phyloP scores from a whole-genome alignment of 2,329 filamentous ascomycete genomes.

The Elsinoe fawcettii region DNA sequence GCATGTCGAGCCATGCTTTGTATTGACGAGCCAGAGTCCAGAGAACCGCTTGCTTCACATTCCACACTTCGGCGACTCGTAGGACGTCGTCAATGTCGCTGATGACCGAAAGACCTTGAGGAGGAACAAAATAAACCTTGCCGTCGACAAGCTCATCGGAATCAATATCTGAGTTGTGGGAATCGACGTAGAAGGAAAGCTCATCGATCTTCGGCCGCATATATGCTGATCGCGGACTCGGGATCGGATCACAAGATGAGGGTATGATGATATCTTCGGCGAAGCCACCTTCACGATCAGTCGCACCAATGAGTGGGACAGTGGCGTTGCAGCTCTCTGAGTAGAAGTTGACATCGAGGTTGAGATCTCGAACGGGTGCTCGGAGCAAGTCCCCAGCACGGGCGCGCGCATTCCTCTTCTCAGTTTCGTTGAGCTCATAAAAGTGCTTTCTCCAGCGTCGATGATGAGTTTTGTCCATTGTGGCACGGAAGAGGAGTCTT shows the following conservation, averaged over 20 bases:
- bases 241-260: background rate
- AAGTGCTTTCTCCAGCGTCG: conserved; percentile 32
- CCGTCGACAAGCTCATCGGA: too few species aligned
- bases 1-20: conserved; percentile 22
- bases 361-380: conserved; percentile 7
- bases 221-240: too few species aligned
- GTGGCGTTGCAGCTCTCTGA: background rate
- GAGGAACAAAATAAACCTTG: conserved; percentile 17
- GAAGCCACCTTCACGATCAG: conserved; percentile 17
- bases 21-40: conserved; percentile 19
- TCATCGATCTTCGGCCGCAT: too few species aligned
- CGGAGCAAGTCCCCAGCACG: conserved; percentile 3
- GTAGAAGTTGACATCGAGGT: background rate
- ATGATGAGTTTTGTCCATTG: conserved; percentile 46
- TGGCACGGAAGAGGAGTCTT: conserved; percentile 56
- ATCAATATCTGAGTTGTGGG: too few species aligned
- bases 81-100: conserved; percentile 25
- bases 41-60: conserved; percentile 20
- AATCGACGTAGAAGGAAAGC: background rate
- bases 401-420: too few species aligned
- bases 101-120: conserved; percentile 22
- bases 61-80: conserved; percentile 23
- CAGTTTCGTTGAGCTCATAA: conserved; percentile 8
- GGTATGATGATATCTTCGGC: conserved; percentile 8
- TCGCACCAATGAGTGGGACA: background rate